A percentile compares a stretch with the other conserved stretches of the same genome.
Evolutionary conservation across 169 alveolate genomes (phyloP).

Genomic region (Plasmodium relictum): DNA sequence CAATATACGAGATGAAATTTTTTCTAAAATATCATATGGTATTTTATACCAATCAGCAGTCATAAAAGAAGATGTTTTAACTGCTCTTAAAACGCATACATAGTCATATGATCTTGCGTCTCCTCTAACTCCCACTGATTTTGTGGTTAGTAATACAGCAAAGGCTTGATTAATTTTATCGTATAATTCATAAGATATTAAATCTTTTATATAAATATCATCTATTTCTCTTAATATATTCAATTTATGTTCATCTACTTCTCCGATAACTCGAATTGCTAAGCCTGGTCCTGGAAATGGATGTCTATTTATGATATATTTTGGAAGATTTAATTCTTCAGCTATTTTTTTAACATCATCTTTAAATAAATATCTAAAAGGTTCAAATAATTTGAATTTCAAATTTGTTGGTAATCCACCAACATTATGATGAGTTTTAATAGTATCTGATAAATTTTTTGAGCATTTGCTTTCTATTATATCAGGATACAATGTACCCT

Average conservation of each 20-base stretch:
- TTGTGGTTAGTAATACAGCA: slow-evolving; percentile 82
- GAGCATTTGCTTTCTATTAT: slow-evolving; percentile 82
- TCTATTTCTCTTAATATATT: slow-evolving; percentile 84
- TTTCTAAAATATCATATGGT: slow-evolving; percentile 81
- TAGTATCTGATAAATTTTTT: slow-evolving; percentile 80
- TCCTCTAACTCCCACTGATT: slow-evolving; percentile 82
- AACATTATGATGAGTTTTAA: slow-evolving; percentile 87
- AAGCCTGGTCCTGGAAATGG: slow-evolving; percentile 90
- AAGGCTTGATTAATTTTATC: slow-evolving; percentile 82
- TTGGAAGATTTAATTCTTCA: slow-evolving; percentile 79
- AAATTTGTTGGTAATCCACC: slow-evolving; percentile 85
- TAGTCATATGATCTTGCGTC: slow-evolving; percentile 83
- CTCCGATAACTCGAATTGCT: slow-evolving; percentile 84
- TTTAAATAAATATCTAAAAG: slow-evolving; percentile 84
- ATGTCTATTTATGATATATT: slow-evolving; percentile 81
- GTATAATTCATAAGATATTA: slow-evolving; percentile 69
- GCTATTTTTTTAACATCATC: slow-evolving; percentile 85
- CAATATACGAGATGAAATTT: slow-evolving; percentile 80
- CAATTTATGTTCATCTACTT: slow-evolving; percentile 81
- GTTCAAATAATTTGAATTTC: slow-evolving; percentile 84
- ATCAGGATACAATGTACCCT: slow-evolving; percentile 88
- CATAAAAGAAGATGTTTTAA: slow-evolving; percentile 82
- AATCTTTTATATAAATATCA: slow-evolving; percentile 81
- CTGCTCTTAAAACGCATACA: slow-evolving; percentile 79
- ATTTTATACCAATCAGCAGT: slow-evolving; percentile 83